Conservation (phyloP, 805 yeast species). For the Alloascoidea hylecoeti region DNA sequence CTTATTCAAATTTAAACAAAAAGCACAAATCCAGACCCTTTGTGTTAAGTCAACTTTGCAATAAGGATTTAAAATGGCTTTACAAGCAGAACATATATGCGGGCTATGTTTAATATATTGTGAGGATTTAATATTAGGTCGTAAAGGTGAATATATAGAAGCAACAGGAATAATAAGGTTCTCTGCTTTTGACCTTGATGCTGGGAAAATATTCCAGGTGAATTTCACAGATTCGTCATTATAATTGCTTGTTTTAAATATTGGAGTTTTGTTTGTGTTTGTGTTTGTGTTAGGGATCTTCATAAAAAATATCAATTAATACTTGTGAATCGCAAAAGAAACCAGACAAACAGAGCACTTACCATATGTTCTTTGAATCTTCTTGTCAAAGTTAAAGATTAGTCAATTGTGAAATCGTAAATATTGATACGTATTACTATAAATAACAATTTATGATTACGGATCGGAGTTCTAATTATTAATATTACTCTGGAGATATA, state of each 20-base stretch:
- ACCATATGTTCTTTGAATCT: too few species aligned
- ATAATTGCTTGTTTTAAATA: neutral
- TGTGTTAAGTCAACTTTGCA: conserved; percentile 38
- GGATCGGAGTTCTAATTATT: too few species aligned
- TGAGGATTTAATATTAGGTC: conserved; percentile 12
- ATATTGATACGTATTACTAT: too few species aligned
- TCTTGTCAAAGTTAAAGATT: too few species aligned
- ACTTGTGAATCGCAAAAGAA: neutral
- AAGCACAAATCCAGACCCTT: conserved; percentile 40
- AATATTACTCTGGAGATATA: too few species aligned
- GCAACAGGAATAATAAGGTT: conserved; percentile 41
- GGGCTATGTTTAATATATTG: neutral
- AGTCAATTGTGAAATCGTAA: too few species aligned
- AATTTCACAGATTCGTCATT: conserved; percentile 28
- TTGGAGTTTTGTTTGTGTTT: neutral
- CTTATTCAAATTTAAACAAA: conserved; percentile 32
- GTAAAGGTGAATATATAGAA: conserved; percentile 44
- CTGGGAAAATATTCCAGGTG: conserved; percentile 57
- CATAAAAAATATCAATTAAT: neutral
- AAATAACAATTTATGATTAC: too few species aligned
- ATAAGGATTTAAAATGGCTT: conserved; percentile 39
- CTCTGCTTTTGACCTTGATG: conserved; percentile 33
- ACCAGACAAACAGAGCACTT: neutral
- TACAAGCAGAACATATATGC: conserved; percentile 22
- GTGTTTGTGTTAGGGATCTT: neutral